Conservation (phyloP, 495 filamentous ascomycete genomes). For the Annulohypoxylon bovei region DNA sequence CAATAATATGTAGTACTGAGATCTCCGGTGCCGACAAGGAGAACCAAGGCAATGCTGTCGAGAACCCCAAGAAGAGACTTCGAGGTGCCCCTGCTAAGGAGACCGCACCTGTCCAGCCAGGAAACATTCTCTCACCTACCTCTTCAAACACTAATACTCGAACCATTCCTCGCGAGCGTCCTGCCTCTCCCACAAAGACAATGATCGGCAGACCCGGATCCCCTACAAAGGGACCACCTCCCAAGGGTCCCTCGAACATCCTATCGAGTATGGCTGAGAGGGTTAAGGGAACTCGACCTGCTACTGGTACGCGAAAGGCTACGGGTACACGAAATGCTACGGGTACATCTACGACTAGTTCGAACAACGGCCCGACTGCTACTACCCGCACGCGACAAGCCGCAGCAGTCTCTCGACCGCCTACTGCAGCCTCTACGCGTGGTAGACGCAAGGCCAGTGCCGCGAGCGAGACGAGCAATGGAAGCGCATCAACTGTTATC, state of each 20-base stretch:
- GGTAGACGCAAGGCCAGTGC: slow-evolving; percentile 58
- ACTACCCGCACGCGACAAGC: slow-evolving; percentile 52
- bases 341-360: slow-evolving; percentile 52
- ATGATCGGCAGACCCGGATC: slow-evolving; percentile 53
- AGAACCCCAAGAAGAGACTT: slow-evolving; percentile 57
- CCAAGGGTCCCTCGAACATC: slow-evolving; percentile 48
- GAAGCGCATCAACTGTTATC: slow-evolving; percentile 57
- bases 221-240: slow-evolving; percentile 55
- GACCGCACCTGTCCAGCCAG: slow-evolving; percentile 43
- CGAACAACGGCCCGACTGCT: slow-evolving; percentile 40
- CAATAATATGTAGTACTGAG: slow-evolving; percentile 62
- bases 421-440: slow-evolving; percentile 50
- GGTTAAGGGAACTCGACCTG: slow-evolving; percentile 58
- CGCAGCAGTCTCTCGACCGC: slow-evolving; percentile 38
- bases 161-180: slow-evolving; percentile 59
- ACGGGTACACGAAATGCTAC: slow-evolving; percentile 61
- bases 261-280: slow-evolving; percentile 71
- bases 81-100: slow-evolving; percentile 39
- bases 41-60: slow-evolving; percentile 68
- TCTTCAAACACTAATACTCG: slow-evolving; percentile 85
- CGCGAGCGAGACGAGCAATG: slow-evolving; percentile 60
- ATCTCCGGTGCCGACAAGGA: slow-evolving; percentile 79
- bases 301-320: slow-evolving; percentile 58
- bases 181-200: slow-evolving; percentile 51
- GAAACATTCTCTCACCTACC: slow-evolving; percentile 78